A percentile compares a stretch with the other conserved stretches of the same genome.
Conservation (phyloP, 768 basidiomycete species). For the Trametes meyenii region DNA sequence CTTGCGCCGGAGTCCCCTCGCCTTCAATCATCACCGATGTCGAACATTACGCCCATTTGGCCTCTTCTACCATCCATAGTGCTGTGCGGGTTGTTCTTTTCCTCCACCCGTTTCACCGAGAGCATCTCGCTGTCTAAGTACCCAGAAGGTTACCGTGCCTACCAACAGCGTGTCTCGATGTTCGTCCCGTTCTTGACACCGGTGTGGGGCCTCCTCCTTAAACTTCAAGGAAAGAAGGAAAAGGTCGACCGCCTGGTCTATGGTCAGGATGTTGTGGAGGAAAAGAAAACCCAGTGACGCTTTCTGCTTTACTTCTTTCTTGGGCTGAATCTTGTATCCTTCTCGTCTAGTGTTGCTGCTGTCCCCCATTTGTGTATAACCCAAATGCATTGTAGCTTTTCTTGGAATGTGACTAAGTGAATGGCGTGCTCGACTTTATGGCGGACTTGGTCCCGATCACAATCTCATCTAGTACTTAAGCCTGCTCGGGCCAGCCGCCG, state of each 20-base stretch:
- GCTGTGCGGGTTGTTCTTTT: constrained; percentile 72
- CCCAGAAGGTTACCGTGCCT: constrained; percentile 66
- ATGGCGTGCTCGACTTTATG: neutral
- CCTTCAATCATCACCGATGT: constrained; percentile 26
- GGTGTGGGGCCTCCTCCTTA: constrained; percentile 46
- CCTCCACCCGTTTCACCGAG: constrained; percentile 82
- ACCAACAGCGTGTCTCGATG: constrained; percentile 81
- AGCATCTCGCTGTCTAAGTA: constrained; percentile 78
- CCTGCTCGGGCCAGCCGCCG: neutral
- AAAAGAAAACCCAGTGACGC: constrained; percentile 31
- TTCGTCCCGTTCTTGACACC: constrained; percentile 58
- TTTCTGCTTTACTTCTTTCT: neutral
- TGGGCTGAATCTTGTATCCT: constrained; percentile 1
- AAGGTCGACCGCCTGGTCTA: constrained; percentile 47
- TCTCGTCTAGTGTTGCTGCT: neutral
- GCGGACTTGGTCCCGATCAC: neutral
- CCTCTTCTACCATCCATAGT: constrained; percentile 58
- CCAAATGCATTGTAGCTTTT: neutral
- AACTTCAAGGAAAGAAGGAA: constrained; percentile 40
- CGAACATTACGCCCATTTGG: constrained; percentile 34
- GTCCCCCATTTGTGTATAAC: neutral
- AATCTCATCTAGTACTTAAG: neutral
- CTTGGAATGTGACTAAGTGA: neutral
- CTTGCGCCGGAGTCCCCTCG: constrained; percentile 43
- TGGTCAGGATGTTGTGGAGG: constrained; percentile 34